Conservation (phyloP, 768 basidiomycete genomes). For the Daedaleopsis sinensis region DNA sequence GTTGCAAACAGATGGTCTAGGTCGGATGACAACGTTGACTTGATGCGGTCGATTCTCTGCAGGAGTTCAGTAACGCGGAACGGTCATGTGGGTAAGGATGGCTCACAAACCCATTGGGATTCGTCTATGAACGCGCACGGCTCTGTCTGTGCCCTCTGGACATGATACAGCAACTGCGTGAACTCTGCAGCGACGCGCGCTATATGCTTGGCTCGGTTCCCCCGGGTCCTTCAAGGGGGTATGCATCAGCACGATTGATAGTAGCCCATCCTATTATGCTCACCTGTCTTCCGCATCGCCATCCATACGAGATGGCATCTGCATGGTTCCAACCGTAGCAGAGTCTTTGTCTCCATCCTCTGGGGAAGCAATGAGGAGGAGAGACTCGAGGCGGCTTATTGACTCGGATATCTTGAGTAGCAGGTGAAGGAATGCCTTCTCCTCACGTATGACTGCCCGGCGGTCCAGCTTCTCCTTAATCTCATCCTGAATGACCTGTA, state of each 20-base stretch:
- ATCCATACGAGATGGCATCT: conserved; percentile 37
- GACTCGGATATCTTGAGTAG: conserved; percentile 94
- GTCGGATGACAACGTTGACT: conserved; percentile 82
- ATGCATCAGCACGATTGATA: not conserved
- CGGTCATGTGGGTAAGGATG: conserved; percentile 18
- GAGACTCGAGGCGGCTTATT: conserved; percentile 81
- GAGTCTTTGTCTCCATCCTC: conserved; percentile 43
- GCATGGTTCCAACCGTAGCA: conserved; percentile 38
- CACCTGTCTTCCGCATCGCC: conserved; percentile 46
- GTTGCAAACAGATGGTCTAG: conserved; percentile 80
- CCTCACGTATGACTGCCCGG: conserved; percentile 77
- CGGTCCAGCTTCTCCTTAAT: conserved; percentile 80
- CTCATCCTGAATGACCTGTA: conserved; percentile 68
- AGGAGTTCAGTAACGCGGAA: conserved; percentile 13
- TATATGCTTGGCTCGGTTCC: conserved; percentile 77
- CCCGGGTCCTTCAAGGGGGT: conserved; percentile 47
- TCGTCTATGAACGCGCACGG: conserved; percentile 81
- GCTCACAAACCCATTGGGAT: conserved; percentile 74
- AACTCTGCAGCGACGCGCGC: conserved; percentile 89
- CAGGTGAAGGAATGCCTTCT: conserved; percentile 86
- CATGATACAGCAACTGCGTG: conserved; percentile 88
- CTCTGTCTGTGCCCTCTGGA: conserved; percentile 77
- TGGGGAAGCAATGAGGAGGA: conserved; percentile 71
- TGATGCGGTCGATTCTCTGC: conserved; percentile 82
- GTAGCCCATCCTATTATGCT: conserved; percentile 26